Conservation (phyloP, 768 basidiomycete species). For the Tremella yokohamensis region DNA sequence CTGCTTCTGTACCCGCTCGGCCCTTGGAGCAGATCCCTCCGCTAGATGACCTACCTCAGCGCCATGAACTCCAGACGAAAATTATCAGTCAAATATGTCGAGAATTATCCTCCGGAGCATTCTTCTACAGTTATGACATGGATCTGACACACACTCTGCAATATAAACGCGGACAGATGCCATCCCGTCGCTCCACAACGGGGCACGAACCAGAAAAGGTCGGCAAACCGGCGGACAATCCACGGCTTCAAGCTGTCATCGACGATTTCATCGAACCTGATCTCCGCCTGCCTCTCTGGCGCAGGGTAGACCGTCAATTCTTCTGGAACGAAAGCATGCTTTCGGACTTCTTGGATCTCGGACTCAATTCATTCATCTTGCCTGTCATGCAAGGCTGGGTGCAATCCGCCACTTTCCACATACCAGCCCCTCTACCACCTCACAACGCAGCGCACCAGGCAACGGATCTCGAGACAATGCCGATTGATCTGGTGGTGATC, state of each 20-base stretch:
- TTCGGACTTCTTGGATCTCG: constrained; percentile 79
- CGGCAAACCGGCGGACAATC: too few relatives aligned
- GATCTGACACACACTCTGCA: constrained; percentile 57
- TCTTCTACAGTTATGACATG: constrained; percentile 85
- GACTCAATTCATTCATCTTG: constrained; percentile 79
- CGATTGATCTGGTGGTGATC: constrained; percentile 73
- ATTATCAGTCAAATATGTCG: constrained; percentile 73
- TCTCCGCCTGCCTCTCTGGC: constrained; percentile 79
- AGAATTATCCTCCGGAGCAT: constrained; percentile 75
- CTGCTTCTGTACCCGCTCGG: background rate
- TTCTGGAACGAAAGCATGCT: constrained; percentile 95
- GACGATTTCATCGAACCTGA: constrained; percentile 68
- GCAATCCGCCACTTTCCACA: constrained; percentile 66
- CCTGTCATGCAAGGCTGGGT: constrained; percentile 93
- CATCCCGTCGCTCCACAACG: constrained; percentile 24
- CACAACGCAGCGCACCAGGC: constrained; percentile 26
- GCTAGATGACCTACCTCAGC: constrained; percentile 31
- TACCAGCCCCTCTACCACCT: constrained; percentile 51
- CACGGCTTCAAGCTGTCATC: constrained; percentile 55
- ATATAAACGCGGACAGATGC: constrained; percentile 38
- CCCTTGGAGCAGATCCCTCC: background rate
- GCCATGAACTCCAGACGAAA: constrained; percentile 70
- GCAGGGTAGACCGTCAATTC: constrained; percentile 80
- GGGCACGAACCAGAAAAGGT: constrained; percentile 19
- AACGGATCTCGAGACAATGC: constrained; percentile 28